phyloP scores from a whole-genome alignment of 2,329 filamentous ascomycete species.

The Mariannaea sp. region DNA sequence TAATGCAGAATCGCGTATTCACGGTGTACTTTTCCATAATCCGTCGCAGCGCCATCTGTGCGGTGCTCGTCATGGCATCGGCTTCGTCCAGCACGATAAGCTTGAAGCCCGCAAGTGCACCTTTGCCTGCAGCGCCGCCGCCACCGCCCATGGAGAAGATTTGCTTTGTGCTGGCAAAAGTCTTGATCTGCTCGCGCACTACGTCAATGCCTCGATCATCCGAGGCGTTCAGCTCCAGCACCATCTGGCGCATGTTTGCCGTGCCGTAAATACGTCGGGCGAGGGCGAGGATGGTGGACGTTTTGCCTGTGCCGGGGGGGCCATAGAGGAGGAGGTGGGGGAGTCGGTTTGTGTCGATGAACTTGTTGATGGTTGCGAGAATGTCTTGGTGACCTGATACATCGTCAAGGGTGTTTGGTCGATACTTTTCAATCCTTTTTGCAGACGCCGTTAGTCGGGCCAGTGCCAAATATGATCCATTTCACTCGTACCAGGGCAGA shows the following conservation, averaged over 20 bases:
- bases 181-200: slow-evolving; percentile 98
- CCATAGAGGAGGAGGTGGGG: slow-evolving; percentile 97
- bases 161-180: slow-evolving; percentile 96
- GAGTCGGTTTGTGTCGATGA: slow-evolving; percentile 90
- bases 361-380: slow-evolving; percentile 95
- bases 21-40: slow-evolving; percentile 99
- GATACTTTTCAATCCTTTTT: slow-evolving; percentile 99
- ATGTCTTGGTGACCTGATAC: slow-evolving; percentile 98
- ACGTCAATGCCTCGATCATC: slow-evolving; percentile 98
- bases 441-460: not conserved
- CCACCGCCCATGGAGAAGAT: slow-evolving; percentile 78
- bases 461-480: not conserved
- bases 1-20: slow-evolving; percentile 97
- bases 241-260: slow-evolving; percentile 97
- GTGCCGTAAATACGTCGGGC: slow-evolving; percentile 90
- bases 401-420: slow-evolving; percentile 84
- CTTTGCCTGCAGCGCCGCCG: slow-evolving; percentile 53
- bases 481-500: slow-evolving; percentile 74
- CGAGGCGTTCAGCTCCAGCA: slow-evolving; percentile 94
- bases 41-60: slow-evolving; percentile 92
- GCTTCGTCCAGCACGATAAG: slow-evolving; percentile 97
- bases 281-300: slow-evolving; percentile 91
- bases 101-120: slow-evolving; percentile 78
- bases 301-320: slow-evolving; percentile 95
- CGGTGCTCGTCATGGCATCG: slow-evolving; percentile 99